Conservation (phyloP, 2,329 filamentous ascomycete genomes). For the Cladosporium halotolerans region DNA sequence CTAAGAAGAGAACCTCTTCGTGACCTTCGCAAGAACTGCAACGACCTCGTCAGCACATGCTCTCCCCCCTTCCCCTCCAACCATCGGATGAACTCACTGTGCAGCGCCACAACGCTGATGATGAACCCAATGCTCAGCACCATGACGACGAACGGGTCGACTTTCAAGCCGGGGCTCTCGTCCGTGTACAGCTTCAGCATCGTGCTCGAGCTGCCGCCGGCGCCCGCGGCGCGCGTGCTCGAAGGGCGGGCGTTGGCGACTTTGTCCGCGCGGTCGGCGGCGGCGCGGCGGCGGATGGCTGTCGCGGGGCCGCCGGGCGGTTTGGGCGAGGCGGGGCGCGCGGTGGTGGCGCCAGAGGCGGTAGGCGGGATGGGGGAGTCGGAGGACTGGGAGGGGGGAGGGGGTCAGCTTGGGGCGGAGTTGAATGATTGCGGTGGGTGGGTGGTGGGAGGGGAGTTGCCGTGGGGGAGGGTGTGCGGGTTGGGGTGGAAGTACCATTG, state of each 20-base stretch:
- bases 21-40: constrained; percentile 95
- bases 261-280: constrained; percentile 95
- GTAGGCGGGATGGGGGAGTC: constrained; percentile 4
- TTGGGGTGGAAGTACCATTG: constrained; percentile 5
- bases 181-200: constrained; percentile 99
- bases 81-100: no score
- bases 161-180: constrained; percentile 93
- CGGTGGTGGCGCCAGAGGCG: constrained; percentile 43
- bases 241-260: constrained; percentile 87
- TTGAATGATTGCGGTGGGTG: background rate
- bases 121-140: constrained; percentile 97
- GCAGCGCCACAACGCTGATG: constrained; percentile 94
- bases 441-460: background rate
- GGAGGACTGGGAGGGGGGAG: background rate
- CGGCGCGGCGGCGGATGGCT: constrained; percentile 88
- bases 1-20: constrained; percentile 69
- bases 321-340: constrained; percentile 77
- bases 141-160: constrained; percentile 94
- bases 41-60: no score
- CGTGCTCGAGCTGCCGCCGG: constrained; percentile 92
- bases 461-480: background rate
- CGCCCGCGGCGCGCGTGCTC: constrained; percentile 87
- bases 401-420: background rate
- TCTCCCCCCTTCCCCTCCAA: no score
- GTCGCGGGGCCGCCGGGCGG: constrained; percentile 91